Evolutionary conservation across 106 monocot genomes (phyloP), one percentile per base, ranked within the genome.

Genomic region (Phalaenopsis aphrodite): DNA sequence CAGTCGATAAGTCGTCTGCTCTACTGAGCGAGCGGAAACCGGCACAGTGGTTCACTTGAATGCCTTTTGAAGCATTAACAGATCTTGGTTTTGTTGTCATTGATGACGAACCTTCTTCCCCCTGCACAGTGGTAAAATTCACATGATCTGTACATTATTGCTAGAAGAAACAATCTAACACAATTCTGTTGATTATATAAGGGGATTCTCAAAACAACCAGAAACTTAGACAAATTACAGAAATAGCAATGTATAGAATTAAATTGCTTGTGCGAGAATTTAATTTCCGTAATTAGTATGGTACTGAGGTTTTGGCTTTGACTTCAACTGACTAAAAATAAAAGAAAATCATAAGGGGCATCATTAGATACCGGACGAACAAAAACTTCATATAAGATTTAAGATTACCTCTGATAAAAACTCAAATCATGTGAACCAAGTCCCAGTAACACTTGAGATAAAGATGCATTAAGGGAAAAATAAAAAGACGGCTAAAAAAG

Each of bases 51-150:
- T 98, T 98, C 39, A 98, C 94, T 48, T 87, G 91, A 84, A 94
- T 82, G n/a, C 97, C 97, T 88, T 98, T 98, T 48, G 97, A 97
- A 78, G 97, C 90, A 84, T 68, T 86, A 36, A 66, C 65, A 38
- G 94, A 94, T 85, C 86, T 94, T 69, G 80, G 81, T 83, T 92
- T 98, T 79, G 94, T 94, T 76, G 97, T 98, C 94, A 98, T 84
- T 68, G 97, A 92, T 58, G 92, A 84, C 8, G 94, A 88, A 84
- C 97, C 97, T 92, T 98, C 97, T 79, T 98, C 97, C 75, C 97
- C 97, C 97, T 98, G 78, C 61, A 30, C 30, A 74, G 38, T 19
- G 74, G 73, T 73, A 73, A 2, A 73, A 42, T 73, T 42, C 18
- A 42, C 42, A 42, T 73, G 42, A 42, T 42, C 73, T 42, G 74